Evolutionary conservation across 2,329 filamentous ascomycete genomes (phyloP).

Genomic region (Colletotrichum somersetense): DNA sequence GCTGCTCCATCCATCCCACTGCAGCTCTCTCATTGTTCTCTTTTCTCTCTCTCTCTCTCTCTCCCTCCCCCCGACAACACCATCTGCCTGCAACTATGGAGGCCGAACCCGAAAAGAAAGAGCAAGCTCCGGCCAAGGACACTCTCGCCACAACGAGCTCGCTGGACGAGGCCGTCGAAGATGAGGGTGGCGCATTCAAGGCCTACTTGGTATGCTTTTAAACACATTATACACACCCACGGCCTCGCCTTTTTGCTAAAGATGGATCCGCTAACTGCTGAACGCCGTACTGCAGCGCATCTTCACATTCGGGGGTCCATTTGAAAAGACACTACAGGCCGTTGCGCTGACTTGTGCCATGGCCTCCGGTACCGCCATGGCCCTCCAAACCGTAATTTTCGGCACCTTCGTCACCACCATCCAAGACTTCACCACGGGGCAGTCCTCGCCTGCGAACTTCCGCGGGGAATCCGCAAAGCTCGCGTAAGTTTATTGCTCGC

Average conservation of each 20-base stretch:
- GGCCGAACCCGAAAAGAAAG: conserved; percentile 29
- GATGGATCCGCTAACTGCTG: background rate
- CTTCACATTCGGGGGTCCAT: conserved; percentile 47
- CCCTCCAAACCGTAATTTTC: conserved; percentile 56
- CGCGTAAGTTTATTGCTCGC: conserved; percentile 46
- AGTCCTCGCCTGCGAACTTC: conserved; percentile 46
- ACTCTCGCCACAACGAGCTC: conserved; percentile 11
- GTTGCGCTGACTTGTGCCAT: conserved; percentile 51
- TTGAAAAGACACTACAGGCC: conserved; percentile 48
- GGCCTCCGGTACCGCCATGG: conserved; percentile 54
- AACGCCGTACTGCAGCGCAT: conserved; percentile 47
- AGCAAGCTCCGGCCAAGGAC: conserved; percentile 24
- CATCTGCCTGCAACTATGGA: conserved; percentile 20
- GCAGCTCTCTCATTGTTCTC: background rate
- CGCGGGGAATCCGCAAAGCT: conserved; percentile 49
- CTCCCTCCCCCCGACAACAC: background rate
- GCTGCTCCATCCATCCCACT: background rate
- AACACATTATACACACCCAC: background rate
- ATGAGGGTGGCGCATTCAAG: conserved; percentile 41
- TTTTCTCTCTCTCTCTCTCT: background rate
- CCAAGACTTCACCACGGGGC: conserved; percentile 49
- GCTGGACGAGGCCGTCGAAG: conserved; percentile 29
- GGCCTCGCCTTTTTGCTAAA: background rate
- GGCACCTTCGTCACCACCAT: conserved; percentile 54
- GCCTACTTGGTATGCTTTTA: conserved; percentile 39